A percentile compares a stretch with the other conserved stretches of the same genome.
phyloP scores from a whole-genome alignment of 345 rosid species.

The Corymbia maculata region DNA sequence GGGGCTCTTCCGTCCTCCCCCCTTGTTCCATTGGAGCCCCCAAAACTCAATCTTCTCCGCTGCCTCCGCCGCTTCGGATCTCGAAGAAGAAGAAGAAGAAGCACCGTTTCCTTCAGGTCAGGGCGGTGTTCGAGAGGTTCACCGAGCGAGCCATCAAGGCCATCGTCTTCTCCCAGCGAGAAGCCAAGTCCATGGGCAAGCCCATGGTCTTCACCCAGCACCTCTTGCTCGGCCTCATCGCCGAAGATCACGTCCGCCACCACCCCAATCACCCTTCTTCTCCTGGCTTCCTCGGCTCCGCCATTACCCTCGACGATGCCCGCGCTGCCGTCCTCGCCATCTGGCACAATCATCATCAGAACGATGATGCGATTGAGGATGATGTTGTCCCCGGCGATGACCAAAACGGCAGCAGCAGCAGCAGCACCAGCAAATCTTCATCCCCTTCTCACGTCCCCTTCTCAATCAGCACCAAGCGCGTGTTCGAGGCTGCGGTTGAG shows the following conservation, averaged over 20 bases:
- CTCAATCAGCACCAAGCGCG: slow-evolving; percentile 70
- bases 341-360: slow-evolving; percentile 29
- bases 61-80: background rate
- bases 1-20: background rate
- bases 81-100: background rate
- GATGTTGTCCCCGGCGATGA: background rate
- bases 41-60: background rate
- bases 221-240: slow-evolving; percentile 66
- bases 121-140: slow-evolving; percentile 78
- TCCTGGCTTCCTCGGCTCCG: slow-evolving; percentile 74
- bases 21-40: background rate
- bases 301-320: slow-evolving; percentile 54
- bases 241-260: slow-evolving; percentile 59
- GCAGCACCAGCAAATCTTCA: background rate
- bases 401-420: background rate
- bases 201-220: slow-evolving; percentile 84
- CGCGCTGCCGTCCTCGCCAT: slow-evolving; percentile 61
- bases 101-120: background rate
- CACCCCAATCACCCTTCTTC: background rate
- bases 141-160: slow-evolving; percentile 79
- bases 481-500: slow-evolving; percentile 94
- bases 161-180: slow-evolving; percentile 76
- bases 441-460: slow-evolving; percentile 54
- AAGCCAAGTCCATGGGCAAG: slow-evolving; percentile 65
- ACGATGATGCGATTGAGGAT: slow-evolving; percentile 1